phyloP scores from a whole-genome alignment of 225 moss, liverwort and hornwort species.

The Pleurozium schreberi region DNA sequence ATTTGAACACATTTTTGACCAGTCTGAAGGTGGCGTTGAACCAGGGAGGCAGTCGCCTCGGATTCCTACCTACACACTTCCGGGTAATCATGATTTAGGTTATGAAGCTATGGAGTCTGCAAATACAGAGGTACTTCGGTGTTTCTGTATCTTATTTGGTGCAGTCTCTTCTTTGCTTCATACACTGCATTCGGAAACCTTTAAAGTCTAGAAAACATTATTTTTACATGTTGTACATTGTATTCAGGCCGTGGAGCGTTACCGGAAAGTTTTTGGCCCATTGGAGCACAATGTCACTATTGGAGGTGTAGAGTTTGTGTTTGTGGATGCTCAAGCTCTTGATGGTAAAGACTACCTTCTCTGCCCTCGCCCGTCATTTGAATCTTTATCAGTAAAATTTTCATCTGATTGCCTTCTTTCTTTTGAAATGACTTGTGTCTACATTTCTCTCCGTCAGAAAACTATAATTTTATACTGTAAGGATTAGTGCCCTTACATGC shows the following conservation, averaged over 20 bases:
- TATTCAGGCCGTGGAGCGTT: conserved; percentile 49
- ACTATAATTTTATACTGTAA: not conserved
- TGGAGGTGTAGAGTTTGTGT: conserved; percentile 62
- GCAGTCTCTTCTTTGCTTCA: not conserved
- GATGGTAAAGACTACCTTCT: conserved; percentile 47
- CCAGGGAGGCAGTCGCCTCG: conserved; percentile 19
- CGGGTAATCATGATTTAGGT: conserved; percentile 76
- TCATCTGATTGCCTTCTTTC: not conserved
- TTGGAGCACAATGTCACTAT: conserved; percentile 39
- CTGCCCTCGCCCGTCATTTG: not conserved
- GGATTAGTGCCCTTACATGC: not conserved
- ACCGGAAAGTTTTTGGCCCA: conserved; percentile 38
- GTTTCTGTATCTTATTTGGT: not conserved
- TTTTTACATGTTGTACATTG: not conserved
- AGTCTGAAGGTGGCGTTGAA: conserved; percentile 49
- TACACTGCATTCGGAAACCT: not conserved
- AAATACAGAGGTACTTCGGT: conserved; percentile 29
- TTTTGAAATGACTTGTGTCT: not conserved
- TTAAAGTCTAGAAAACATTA: not conserved
- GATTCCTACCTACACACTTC: conserved; percentile 52
- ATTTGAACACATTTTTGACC: conserved; percentile 66
- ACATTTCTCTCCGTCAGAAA: not conserved
- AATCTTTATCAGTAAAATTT: not conserved
- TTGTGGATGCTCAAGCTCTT: conserved; percentile 67
- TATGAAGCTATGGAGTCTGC: conserved; percentile 44